phyloP scores from a whole-genome alignment of 306 rosid species.

The Quercus alba region DNA sequence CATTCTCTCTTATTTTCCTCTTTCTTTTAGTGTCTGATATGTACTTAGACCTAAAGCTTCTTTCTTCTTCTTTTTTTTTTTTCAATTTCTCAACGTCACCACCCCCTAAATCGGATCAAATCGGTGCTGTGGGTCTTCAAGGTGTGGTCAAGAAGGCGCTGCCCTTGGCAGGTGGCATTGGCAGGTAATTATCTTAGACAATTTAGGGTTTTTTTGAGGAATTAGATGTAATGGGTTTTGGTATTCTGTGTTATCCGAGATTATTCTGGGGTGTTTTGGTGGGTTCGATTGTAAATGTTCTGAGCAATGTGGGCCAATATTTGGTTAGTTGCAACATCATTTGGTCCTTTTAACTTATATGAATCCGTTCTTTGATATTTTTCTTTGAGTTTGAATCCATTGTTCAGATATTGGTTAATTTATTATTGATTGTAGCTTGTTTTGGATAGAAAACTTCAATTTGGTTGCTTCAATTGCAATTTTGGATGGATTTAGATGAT shows the following conservation, averaged over 20 bases:
- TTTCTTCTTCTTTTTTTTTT: too few relatives aligned
- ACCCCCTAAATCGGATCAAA: conserved; percentile 19
- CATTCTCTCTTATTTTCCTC: too few relatives aligned
- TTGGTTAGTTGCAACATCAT: conserved; percentile 1
- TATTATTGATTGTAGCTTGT: neutral
- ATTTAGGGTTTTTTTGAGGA: neutral
- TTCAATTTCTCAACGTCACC: too few relatives aligned
- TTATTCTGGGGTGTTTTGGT: neutral
- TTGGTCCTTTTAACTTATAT: conserved; percentile 3
- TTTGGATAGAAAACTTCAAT: neutral
- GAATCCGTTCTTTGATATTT: neutral
- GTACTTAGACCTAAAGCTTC: too few relatives aligned
- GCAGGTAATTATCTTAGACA: conserved; percentile 61
- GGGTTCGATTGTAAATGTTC: neutral
- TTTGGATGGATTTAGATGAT: conserved; percentile 8
- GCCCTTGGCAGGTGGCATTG: conserved; percentile 98
- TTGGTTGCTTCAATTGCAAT: neutral
- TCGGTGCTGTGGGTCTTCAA: conserved; percentile 89
- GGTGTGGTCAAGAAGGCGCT: conserved; percentile 97
- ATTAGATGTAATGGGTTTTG: neutral
- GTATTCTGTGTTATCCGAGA: neutral
- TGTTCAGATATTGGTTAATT: neutral
- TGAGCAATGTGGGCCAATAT: conserved; percentile 33
- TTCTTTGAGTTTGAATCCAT: neutral
- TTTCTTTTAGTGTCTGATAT: too few relatives aligned